phyloP scores from a whole-genome alignment of 2,329 filamentous ascomycete genomes.

The Aureobasidium sp. region DNA sequence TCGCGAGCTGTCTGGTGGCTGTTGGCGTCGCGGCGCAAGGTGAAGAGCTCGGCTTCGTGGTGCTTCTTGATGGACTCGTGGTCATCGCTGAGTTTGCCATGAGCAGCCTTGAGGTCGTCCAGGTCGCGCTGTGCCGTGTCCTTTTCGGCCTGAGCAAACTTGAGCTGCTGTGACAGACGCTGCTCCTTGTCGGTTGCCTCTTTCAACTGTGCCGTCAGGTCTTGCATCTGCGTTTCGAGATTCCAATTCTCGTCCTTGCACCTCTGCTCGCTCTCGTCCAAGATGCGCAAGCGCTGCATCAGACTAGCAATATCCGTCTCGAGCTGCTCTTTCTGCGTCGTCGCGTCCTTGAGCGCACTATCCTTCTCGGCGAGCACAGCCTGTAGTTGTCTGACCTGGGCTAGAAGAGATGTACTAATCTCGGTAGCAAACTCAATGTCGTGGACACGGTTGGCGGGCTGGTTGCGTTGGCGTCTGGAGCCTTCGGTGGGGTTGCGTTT shows the following conservation, averaged over 20 bases:
- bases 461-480: slow-evolving; percentile 73
- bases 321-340: slow-evolving; percentile 65
- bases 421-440: slow-evolving; percentile 98
- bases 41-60: slow-evolving; percentile 80
- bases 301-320: slow-evolving; percentile 76
- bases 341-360: slow-evolving; percentile 67
- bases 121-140: slow-evolving; percentile 71
- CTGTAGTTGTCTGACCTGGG: slow-evolving; percentile 89
- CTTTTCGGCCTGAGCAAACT: slow-evolving; percentile 64
- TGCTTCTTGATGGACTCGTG: slow-evolving; percentile 67
- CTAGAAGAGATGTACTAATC: slow-evolving; percentile 86
- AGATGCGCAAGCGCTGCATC: slow-evolving; percentile 65
- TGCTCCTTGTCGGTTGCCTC: slow-evolving; percentile 76
- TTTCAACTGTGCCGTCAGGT: slow-evolving; percentile 63
- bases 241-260: slow-evolving; percentile 99
- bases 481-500: slow-evolving; percentile 66
- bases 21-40: slow-evolving; percentile 68
- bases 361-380: slow-evolving; percentile 78
- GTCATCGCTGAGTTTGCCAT: slow-evolving; percentile 74
- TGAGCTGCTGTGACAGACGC: slow-evolving; percentile 65
- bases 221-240: slow-evolving; percentile 84
- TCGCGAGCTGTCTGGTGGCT: slow-evolving; percentile 69
- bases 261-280: slow-evolving; percentile 89
- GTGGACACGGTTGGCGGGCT: slow-evolving; percentile 77
- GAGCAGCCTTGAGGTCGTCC: slow-evolving; percentile 75